A percentile compares a stretch with the other conserved stretches of the same genome.
Evolutionary conservation across 306 rosid genomes (phyloP).

Genomic region (Sicyos edulis): DNA sequence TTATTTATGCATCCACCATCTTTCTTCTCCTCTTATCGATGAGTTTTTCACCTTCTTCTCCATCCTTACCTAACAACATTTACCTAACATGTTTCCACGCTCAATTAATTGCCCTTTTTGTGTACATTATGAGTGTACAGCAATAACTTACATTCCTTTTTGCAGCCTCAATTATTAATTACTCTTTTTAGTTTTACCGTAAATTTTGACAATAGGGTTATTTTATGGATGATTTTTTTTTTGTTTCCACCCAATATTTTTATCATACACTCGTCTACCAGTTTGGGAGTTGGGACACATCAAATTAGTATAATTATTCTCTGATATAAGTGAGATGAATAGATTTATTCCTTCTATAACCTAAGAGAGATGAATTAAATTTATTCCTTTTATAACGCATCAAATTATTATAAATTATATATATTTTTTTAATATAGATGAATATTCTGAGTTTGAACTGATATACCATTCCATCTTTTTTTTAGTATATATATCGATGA

Average conservation of each 20-base stretch:
- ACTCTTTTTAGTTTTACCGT: background rate
- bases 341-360: background rate
- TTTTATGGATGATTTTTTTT: background rate
- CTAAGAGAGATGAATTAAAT: background rate
- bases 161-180: background rate
- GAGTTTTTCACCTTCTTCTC: no score
- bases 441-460: no score
- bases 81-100: background rate
- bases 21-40: no score
- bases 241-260: background rate
- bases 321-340: background rate
- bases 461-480: no score
- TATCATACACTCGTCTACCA: background rate
- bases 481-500: no score
- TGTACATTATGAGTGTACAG: background rate
- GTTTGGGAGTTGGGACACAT: no score
- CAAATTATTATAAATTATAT: no score
- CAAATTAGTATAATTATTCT: no score
- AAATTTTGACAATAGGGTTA: no score
- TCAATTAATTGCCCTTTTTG: background rate
- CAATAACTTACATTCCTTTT: background rate
- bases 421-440: no score
- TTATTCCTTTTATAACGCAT: background rate
- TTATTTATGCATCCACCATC: no score
- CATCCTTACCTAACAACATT: background rate